A percentile compares a stretch with the other conserved stretches of the same genome.
These are phyloP conservation scores for Melocanna baccifera DNA, from an alignment of 176 grass and related monocot genomes.

Conservation along the genomic window DNA sequence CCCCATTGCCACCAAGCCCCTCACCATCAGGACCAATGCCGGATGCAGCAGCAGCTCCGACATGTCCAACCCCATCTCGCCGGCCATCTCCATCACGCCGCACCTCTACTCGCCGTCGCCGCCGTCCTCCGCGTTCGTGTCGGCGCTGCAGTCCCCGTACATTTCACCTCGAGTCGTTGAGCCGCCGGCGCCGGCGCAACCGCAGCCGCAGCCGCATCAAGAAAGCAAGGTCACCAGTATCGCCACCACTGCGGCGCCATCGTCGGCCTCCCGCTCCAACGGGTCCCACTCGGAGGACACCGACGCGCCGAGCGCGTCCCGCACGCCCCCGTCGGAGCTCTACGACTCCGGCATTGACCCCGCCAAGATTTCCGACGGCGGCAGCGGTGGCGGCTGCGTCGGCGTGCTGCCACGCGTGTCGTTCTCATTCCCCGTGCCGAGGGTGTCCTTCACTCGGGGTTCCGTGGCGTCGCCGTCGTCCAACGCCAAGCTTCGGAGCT, in stretches of 20 bases:
- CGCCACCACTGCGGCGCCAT: conserved; percentile 48
- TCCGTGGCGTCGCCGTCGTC: conserved; percentile 71
- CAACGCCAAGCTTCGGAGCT: conserved; percentile 87
- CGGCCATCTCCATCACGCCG: conserved; percentile 80
- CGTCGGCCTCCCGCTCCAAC: conserved; percentile 62
- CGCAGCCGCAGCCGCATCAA: conserved; percentile 17
- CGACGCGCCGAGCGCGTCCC: conserved; percentile 75
- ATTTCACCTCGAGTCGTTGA: conserved; percentile 78
- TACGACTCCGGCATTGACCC: conserved; percentile 73
- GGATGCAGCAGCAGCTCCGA: conserved; percentile 48
- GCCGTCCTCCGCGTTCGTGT: conserved; percentile 90
- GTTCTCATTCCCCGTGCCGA: conserved; percentile 93
- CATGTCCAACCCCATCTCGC: conserved; percentile 73
- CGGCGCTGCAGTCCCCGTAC: conserved; percentile 94
- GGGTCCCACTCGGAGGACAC: conserved; percentile 68
- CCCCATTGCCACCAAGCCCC: conserved; percentile 52
- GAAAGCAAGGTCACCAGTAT: conserved; percentile 26
- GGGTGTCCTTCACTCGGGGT: conserved; percentile 74
- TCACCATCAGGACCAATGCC: conserved; percentile 69
- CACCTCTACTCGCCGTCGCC: conserved; percentile 93
- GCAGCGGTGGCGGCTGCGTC: conserved; percentile 1
- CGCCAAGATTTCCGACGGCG: conserved; percentile 67
- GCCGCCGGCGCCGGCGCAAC: conserved; percentile 23
- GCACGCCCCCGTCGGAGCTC: conserved; percentile 77
- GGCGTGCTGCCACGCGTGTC: conserved; percentile 53